Evolutionary conservation across 129 eudicot genomes (phyloP).

Genomic region (Chrysanthemum seticuspe): DNA sequence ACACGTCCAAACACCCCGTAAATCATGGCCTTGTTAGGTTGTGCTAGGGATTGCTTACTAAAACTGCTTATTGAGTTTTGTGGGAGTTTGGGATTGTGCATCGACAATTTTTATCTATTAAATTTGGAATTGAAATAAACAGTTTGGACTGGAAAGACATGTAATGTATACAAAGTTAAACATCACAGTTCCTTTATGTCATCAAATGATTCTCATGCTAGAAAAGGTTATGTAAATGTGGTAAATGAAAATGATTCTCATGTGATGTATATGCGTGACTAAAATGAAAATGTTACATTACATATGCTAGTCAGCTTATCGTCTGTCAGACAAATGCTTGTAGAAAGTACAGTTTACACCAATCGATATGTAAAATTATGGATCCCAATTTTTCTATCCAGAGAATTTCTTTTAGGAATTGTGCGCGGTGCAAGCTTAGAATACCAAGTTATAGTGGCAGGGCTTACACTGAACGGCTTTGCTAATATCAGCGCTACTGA

Average conservation of each 20-base stretch:
- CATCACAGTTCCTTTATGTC: background rate
- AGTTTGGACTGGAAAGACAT: too few relatives aligned
- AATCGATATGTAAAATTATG: background rate
- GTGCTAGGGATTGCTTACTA: background rate
- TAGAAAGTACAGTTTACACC: background rate
- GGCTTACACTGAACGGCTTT: too few relatives aligned
- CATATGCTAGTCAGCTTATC: background rate
- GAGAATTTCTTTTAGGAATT: too few relatives aligned
- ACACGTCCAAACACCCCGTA: background rate
- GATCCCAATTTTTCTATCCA: too few relatives aligned
- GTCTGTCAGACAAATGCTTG: background rate
- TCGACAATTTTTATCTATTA: background rate
- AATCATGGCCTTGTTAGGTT: background rate
- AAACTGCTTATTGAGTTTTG: background rate
- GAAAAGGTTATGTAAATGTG: background rate
- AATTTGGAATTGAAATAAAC: background rate
- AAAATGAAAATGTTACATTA: constrained; percentile 7
- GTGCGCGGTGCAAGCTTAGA: background rate
- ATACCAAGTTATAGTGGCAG: background rate
- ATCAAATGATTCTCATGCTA: background rate
- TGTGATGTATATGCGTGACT: background rate
- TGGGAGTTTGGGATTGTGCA: background rate
- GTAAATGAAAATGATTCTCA: background rate
- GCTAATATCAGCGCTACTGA: too few relatives aligned
- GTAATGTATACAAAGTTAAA: background rate